phyloP scores from a whole-genome alignment of 225 moss, liverwort and hornwort species.

The Bryum argenteum region DNA sequence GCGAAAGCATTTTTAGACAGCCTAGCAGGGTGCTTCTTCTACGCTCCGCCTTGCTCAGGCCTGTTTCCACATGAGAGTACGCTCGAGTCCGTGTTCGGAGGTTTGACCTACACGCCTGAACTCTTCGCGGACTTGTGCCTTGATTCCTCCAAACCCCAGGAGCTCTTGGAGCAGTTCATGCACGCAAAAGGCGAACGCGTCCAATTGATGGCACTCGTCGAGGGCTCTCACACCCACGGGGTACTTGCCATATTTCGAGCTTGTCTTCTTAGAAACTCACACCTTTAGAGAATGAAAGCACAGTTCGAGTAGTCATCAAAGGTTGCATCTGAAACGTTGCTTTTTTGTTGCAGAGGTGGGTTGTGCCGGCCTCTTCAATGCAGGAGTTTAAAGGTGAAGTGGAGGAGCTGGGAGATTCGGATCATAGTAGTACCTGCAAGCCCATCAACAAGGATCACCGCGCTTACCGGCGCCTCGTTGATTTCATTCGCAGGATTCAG shows the following conservation, averaged over 20 bases:
- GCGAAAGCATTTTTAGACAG: slow-evolving; percentile 30
- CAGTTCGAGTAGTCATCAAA: too few species aligned
- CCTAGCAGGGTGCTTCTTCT: slow-evolving; percentile 41
- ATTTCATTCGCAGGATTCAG: slow-evolving; percentile 2
- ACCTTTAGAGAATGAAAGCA: too few species aligned
- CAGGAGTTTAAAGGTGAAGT: slow-evolving; percentile 17
- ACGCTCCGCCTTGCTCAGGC: slow-evolving; percentile 8
- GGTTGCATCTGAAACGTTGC: too few species aligned
- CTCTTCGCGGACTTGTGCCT: slow-evolving; percentile 26
- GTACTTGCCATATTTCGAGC: background rate
- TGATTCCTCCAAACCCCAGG: background rate
- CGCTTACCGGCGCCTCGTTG: slow-evolving; percentile 11
- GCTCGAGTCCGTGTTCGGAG: slow-evolving; percentile 41
- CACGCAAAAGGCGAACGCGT: slow-evolving; percentile 1
- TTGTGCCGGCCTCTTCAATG: slow-evolving; percentile 23
- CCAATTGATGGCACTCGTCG: slow-evolving; percentile 36
- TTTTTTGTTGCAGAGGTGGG: slow-evolving; percentile 13
- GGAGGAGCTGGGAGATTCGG: background rate
- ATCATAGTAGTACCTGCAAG: slow-evolving; percentile 29
- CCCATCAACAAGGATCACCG: slow-evolving; percentile 19
- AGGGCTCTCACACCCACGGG: slow-evolving; percentile 36
- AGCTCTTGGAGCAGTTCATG: slow-evolving; percentile 26
- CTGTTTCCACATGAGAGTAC: slow-evolving; percentile 32
- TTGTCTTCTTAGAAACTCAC: too few species aligned
- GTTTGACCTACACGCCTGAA: slow-evolving; percentile 6